These are phyloP conservation scores for Umbelopsis ramanniana DNA, from an alignment of 192 early-diverging fungal genomes.

Conservation along the genomic window DNA sequence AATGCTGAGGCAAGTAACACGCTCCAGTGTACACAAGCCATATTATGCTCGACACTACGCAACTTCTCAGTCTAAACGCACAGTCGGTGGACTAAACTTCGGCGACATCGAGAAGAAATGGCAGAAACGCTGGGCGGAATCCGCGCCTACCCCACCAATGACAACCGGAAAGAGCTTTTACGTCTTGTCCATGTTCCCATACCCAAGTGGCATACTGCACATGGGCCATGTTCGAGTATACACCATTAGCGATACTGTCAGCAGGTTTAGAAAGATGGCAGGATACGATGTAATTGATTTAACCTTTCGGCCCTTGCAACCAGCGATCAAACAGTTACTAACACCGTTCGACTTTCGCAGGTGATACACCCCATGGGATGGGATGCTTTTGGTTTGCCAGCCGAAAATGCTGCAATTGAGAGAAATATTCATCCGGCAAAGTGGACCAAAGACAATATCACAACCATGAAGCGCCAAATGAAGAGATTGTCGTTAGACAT, in stretches of 20 bases:
- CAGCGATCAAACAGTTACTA: not conserved
- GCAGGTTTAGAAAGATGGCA: slow-evolving; percentile 76
- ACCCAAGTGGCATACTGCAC: slow-evolving; percentile 90
- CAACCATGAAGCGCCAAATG: slow-evolving; percentile 82
- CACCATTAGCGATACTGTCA: slow-evolving; percentile 86
- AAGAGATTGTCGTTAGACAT: slow-evolving; percentile 75
- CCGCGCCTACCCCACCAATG: slow-evolving; percentile 4
- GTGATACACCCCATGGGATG: slow-evolving; percentile 94
- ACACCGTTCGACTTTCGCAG: slow-evolving; percentile 24
- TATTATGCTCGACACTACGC: not conserved
- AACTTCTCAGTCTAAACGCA: not conserved
- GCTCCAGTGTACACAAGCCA: not conserved
- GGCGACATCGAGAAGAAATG: slow-evolving; percentile 66
- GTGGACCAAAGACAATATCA: slow-evolving; percentile 89
- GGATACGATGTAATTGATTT: slow-evolving; percentile 62
- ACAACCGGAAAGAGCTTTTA: slow-evolving; percentile 66
- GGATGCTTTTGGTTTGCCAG: slow-evolving; percentile 98
- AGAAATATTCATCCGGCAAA: slow-evolving; percentile 72
- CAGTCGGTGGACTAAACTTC: slow-evolving; percentile 47
- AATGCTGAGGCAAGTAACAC: not conserved
- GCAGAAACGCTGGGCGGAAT: slow-evolving; percentile 54
- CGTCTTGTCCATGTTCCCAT: slow-evolving; percentile 94
- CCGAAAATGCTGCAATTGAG: slow-evolving; percentile 96
- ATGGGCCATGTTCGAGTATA: slow-evolving; percentile 99
- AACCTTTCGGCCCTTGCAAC: not conserved